These are phyloP conservation scores for Dendrostoma leiphaemia DNA, from an alignment of 2,329 filamentous ascomycete genomes.

Conservation along the genomic window DNA sequence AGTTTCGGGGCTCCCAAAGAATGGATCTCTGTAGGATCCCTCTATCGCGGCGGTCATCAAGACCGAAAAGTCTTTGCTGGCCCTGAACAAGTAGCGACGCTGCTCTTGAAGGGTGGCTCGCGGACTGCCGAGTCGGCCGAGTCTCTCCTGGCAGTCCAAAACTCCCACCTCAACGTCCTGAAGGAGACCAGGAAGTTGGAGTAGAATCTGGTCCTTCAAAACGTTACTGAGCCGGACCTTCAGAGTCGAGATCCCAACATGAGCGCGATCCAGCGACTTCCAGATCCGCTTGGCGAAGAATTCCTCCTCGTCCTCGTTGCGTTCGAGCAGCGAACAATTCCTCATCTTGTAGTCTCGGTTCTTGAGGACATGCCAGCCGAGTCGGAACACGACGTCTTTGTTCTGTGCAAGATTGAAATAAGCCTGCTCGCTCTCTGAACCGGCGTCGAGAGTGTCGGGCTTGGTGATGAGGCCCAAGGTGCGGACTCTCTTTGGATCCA, in stretches of 20 bases:
- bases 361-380: slow-evolving; percentile 38
- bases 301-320: not conserved
- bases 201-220: slow-evolving; percentile 22
- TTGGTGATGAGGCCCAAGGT: slow-evolving; percentile 52
- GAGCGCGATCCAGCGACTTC: slow-evolving; percentile 32
- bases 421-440: slow-evolving; percentile 27
- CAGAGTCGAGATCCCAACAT: slow-evolving; percentile 19
- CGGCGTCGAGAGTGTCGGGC: slow-evolving; percentile 32
- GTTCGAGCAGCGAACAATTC: not conserved
- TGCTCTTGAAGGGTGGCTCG: slow-evolving; percentile 22
- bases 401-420: slow-evolving; percentile 30
- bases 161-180: slow-evolving; percentile 20
- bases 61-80: slow-evolving; percentile 24
- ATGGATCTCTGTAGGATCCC: slow-evolving; percentile 24
- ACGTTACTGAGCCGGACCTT: slow-evolving; percentile 13
- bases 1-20: slow-evolving; percentile 22
- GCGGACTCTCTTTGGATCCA: slow-evolving; percentile 30
- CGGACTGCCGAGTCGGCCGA: slow-evolving; percentile 13
- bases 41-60: slow-evolving; percentile 26
- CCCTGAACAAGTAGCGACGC: slow-evolving; percentile 27
- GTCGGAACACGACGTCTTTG: slow-evolving; percentile 29
- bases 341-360: slow-evolving; percentile 33
- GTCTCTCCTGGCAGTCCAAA: slow-evolving; percentile 9
- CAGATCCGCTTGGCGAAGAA: slow-evolving; percentile 27
- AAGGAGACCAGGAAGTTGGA: slow-evolving; percentile 22